Percentiles rank a stretch among this genome's conserved stretches.
These are phyloP conservation scores for Salpingoeca rosetta DNA, from an alignment of 78 protist genomes.

Conservation along the genomic window DNA sequence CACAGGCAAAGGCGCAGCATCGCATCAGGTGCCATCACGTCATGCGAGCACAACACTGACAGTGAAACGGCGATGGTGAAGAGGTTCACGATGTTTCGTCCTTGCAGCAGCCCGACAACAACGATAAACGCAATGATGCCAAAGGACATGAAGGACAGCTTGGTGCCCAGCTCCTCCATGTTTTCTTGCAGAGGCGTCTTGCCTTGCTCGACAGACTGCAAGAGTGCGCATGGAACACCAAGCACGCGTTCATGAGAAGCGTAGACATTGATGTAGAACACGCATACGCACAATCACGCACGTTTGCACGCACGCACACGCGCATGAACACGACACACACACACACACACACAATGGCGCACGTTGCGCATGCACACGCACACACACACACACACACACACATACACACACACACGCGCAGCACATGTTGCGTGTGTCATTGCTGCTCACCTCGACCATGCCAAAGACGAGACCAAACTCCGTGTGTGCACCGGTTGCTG, in stretches of 20 bases:
- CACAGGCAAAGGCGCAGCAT: too few relatives aligned
- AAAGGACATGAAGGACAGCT: conserved; percentile 45
- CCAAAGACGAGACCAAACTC: conserved; percentile 73
- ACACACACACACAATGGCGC: too few relatives aligned
- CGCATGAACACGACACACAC: too few relatives aligned
- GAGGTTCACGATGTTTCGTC: conserved; percentile 33
- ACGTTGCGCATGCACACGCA: too few relatives aligned
- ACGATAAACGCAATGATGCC: conserved; percentile 40
- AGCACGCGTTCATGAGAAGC: neutral
- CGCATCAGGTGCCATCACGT: too few relatives aligned
- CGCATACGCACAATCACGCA: too few relatives aligned
- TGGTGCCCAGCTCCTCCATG: conserved; percentile 66
- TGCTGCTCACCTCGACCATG: conserved; percentile 33
- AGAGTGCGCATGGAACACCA: neutral
- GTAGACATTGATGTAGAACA: too few relatives aligned
- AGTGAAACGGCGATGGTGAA: conserved; percentile 71
- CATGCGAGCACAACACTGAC: too few relatives aligned
- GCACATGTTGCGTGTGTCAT: too few relatives aligned
- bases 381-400: too few relatives aligned
- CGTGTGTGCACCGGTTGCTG: conserved; percentile 74
- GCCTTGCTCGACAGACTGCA: conserved; percentile 18
- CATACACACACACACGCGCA: too few relatives aligned
- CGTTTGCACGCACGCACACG: too few relatives aligned
- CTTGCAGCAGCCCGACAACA: conserved; percentile 30
- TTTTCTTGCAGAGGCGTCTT: conserved; percentile 56